Evolutionary conservation across 2,329 filamentous ascomycete genomes (phyloP), one percentile per base, ranked within the genome.

Genomic region (Eutypa lata): DNA sequence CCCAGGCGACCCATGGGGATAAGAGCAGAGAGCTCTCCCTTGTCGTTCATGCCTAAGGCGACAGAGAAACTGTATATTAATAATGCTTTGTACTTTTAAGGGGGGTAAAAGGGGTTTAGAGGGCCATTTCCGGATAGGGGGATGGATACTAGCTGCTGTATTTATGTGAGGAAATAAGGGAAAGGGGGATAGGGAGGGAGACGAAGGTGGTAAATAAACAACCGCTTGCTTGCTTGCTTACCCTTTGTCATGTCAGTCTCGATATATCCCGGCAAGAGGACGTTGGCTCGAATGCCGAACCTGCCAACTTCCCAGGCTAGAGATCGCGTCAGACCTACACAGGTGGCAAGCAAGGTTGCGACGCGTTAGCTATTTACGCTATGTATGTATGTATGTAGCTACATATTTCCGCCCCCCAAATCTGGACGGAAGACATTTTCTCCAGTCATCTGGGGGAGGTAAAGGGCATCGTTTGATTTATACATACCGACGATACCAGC

Each of bases 231-330:
- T 14, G 14, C 31, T 38, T 7, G 24, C 74, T 71, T 72, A 92
- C 89, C 76, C 67, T 80, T 72, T 60, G 88, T 90, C 90, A 96
- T 95, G 47, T 84, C 80, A 45, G 90, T 93, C 52, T 88, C 77
- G 60, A 95, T 86, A 74, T 93, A 96, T 7, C 91, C 91, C 1
- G 91, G 91, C 42, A 93, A 74, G 58, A 96, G 83, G 26, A 87
- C 87, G 72, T 96, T 96, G 46, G 90, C 87, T 28, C 91, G 80
- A 53, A 96, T 80, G 47, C 80, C 80, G 47, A 76, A 74, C 55
- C 75, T 71, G 49, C 81, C 81, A 61, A 86, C 70, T 71, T 91
- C 85, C 48, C 73, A 76, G 42, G 84, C 84, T 3, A 90, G 73
- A 51, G 86, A 82, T 53, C 86, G 79, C 21, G 87, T 91, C 61